Percentiles rank a stretch among this genome's conserved stretches.
Conservation (phyloP, 306 rosid genomes). For the Cicer pinnatifidum region DNA sequence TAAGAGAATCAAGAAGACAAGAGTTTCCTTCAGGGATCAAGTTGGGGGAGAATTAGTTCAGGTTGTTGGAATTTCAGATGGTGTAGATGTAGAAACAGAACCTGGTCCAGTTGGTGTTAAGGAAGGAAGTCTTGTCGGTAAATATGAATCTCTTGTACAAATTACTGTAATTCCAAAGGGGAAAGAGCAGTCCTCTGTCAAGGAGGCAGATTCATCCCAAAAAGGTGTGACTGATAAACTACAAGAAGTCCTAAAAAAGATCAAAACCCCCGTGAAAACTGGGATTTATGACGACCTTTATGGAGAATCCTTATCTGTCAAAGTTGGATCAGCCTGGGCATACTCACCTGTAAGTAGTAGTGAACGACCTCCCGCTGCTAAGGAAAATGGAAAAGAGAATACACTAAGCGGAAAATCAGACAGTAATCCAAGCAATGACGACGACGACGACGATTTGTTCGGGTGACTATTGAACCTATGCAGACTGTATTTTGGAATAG, state of each 20-base stretch:
- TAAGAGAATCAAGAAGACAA: constrained; percentile 72
- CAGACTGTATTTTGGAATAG: constrained; percentile 43
- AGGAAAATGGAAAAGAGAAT: constrained; percentile 54
- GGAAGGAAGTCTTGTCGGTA: constrained; percentile 98
- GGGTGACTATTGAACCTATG: constrained; percentile 60
- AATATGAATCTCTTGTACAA: constrained; percentile 94
- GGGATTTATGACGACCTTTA: constrained; percentile 90
- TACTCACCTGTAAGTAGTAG: constrained; percentile 57
- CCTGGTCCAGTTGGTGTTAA: constrained; percentile 95
- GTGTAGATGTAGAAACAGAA: constrained; percentile 91
- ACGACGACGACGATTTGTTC: constrained; percentile 85
- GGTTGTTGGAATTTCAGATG: constrained; percentile 93
- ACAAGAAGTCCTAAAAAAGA: constrained; percentile 84
- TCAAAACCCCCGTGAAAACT: constrained; percentile 66
- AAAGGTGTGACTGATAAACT: constrained; percentile 92
- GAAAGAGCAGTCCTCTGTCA: constrained; percentile 66
- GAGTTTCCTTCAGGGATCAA: constrained; percentile 92
- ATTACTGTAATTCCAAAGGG: constrained; percentile 89
- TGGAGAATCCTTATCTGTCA: constrained; percentile 83
- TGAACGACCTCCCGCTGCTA: constrained; percentile 49
- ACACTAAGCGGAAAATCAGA: constrained; percentile 53
- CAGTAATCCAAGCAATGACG: constrained; percentile 56
- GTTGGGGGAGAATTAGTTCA: constrained; percentile 91
- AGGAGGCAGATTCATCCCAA: constrained; percentile 65
- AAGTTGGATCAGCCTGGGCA: constrained; percentile 96